Evolutionary conservation across 371 early-diverging fungal species (phyloP), one percentile per base, ranked within the genome.

Genomic region (Mucor circinelloides): DNA sequence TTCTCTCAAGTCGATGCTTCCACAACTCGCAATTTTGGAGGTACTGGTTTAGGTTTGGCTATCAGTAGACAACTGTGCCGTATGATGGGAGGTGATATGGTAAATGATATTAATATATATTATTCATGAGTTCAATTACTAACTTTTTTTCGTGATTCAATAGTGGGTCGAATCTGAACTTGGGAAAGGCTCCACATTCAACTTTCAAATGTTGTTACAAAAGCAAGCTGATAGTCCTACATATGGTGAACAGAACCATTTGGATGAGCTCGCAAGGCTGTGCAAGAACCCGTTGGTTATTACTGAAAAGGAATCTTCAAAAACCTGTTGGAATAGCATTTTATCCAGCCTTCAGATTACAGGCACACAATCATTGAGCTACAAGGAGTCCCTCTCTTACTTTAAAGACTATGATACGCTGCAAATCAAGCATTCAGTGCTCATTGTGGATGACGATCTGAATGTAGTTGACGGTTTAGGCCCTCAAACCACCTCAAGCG

Each of bases 1-100:
- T 90, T 89, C 64, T 79, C 84, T 7, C 89, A 89, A 58, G 85
- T 85, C 15, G 86, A 85, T 48, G 83, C 77, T 17, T 82, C 84
- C 3, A 85, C 84, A 4, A 80, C 87, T 0, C 62, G 86, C 25
- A 79, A 79, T 50, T 85, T 77, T 64, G 85, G 84, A 17, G 87
- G 87, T 21, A 86, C 87, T 38, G 81, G 84, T 2, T 48, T 65
- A 23, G 66, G 66, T 1, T 59, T 86, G 30, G 84, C 86, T 10
- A 86, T 86, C 32, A 79, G 79, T 21, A 76, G 80, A 10, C 74
- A 73, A 38, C 68, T 86, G 9, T 83, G 81, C 6, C 74, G 77
- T 19, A 78, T 83, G 63, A 86, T 86, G 86, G 78, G 77, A 17
- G 86, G 86, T 1, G 82, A 83, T 30, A 82, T 86, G 70, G 76